Conservation (phyloP, 176 grass and related monocot genomes). For the Canna indica region DNA sequence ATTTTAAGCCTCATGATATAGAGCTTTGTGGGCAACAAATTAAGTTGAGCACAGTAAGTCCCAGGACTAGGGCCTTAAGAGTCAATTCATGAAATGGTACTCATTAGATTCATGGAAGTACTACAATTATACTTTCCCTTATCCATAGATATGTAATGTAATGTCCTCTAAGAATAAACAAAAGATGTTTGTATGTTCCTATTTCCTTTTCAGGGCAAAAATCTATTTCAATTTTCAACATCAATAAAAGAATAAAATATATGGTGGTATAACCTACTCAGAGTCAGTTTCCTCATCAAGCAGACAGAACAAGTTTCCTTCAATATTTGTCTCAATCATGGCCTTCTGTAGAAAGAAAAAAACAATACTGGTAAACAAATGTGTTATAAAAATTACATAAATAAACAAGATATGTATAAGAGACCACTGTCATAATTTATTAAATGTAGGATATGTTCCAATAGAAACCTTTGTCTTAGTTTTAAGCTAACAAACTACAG, state of each 20-base stretch:
- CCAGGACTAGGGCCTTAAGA: background rate
- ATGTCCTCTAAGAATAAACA: background rate
- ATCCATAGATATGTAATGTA: background rate
- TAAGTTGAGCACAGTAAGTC: background rate
- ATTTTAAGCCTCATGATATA: background rate
- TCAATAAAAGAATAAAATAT: constrained; percentile 12
- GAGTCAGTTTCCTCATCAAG: constrained; percentile 97
- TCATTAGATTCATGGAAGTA: background rate
- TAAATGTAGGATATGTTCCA: background rate
- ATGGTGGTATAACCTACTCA: constrained; percentile 46
- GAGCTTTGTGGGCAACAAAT: background rate
- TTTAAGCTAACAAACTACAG: background rate
- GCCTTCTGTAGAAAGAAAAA: constrained; percentile 48
- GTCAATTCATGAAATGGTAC: background rate
- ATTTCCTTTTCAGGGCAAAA: background rate
- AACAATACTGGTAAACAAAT: constrained; percentile 8
- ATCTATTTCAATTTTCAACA: constrained; percentile 5
- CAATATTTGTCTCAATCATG: constrained; percentile 73
- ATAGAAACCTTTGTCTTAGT: background rate
- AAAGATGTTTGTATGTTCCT: background rate
- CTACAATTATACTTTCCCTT: background rate
- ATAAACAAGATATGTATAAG: background rate
- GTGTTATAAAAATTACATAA: background rate
- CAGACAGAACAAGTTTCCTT: constrained; percentile 91
- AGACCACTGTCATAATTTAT: background rate